Base-by-base conservation (phyloP, 2,329 filamentous ascomycete genomes). In the Juglanconis oblonga region DNA sequence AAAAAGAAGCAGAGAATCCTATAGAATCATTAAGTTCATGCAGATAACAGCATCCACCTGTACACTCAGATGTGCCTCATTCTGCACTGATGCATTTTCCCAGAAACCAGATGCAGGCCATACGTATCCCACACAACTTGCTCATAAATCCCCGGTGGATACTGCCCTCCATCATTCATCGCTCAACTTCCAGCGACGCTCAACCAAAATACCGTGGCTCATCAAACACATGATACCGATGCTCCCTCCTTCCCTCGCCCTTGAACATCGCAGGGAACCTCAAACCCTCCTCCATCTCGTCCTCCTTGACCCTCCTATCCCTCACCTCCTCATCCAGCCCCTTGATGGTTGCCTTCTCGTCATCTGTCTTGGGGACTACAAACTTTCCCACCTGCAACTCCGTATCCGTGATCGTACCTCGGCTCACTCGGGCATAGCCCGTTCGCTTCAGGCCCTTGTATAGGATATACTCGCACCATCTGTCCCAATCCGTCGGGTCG, bases 381-480 rank as follows among this genome's bases (percentile, higher is more conserved):
- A 99, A 98, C 75, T 98, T 98, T 67, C 91, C 95, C 36, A 96
- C 90, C 81, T 99, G 95, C 58, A 99, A 81, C 77, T 99, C 95
- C 2, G 95, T 99, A 72, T 99, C 95, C 11, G 95, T 99, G 67
- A 99, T 98, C 1, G 91, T 96, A 67, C 88, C 87, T 67, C 95
- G 83, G 68, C 89, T 94, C 55, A 99, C 88, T 57, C 95, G 82
- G 4, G 95, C 95, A 72, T 99, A 99, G 1, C 92, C 94, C 0
- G 90, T 88, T 63, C 94, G 84, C 75, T 87, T 88, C 64, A 99
- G 77, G 11, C 87, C 87, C 80, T 97, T 97, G 81, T 92, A 99
- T 32, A 99, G 79, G 66, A 99, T 97, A 75, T 99, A 99, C 79
- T 99, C 94, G 79, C 95, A 99, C 95, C 95, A 99, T 58, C 95